Conservation (phyloP, 176 grass and related monocot species). For the Rhipidocladum racemiflorum region DNA sequence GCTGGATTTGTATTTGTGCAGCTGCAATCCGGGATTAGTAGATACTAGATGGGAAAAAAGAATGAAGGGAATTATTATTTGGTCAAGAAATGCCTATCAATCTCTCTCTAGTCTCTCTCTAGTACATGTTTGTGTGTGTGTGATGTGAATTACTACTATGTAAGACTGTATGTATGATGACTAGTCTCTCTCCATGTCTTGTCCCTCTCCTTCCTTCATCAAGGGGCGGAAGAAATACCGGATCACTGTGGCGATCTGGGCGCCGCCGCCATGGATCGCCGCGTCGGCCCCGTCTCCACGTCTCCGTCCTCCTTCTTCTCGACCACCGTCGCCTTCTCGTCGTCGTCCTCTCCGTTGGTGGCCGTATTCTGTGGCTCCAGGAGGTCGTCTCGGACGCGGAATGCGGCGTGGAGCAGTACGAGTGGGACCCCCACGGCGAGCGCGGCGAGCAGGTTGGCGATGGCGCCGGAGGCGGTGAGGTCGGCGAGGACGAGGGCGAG, state of each 20-base stretch:
- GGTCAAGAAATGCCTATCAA: too few relatives aligned
- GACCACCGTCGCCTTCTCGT: constrained; percentile 16
- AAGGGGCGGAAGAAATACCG: too few relatives aligned
- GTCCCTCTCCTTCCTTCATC: too few relatives aligned
- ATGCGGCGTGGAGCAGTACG: constrained; percentile 45
- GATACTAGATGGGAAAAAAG: too few relatives aligned
- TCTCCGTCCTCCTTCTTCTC: constrained; percentile 63
- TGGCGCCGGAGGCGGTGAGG: constrained; percentile 20
- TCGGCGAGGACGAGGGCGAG: constrained; percentile 42
- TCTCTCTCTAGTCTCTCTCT: too few relatives aligned
- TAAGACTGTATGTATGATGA: too few relatives aligned
- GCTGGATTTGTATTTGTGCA: too few relatives aligned
- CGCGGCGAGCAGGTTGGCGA: constrained; percentile 42
- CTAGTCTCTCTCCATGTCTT: too few relatives aligned
- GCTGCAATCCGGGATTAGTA: too few relatives aligned
- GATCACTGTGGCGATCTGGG: not conserved
- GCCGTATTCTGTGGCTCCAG: constrained; percentile 13
- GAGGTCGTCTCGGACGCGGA: constrained; percentile 57
- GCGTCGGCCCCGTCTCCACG: constrained; percentile 19
- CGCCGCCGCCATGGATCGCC: not conserved
- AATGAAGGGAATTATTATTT: too few relatives aligned
- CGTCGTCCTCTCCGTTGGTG: not conserved
- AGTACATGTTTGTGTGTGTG: too few relatives aligned
- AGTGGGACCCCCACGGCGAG: constrained; percentile 26
- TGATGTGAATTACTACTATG: too few relatives aligned